Evolutionary conservation across 225 moss, liverwort and hornwort genomes (phyloP), one percentile per base, ranked within the genome.

Genomic region (Pseudisothecium myosuroides): DNA sequence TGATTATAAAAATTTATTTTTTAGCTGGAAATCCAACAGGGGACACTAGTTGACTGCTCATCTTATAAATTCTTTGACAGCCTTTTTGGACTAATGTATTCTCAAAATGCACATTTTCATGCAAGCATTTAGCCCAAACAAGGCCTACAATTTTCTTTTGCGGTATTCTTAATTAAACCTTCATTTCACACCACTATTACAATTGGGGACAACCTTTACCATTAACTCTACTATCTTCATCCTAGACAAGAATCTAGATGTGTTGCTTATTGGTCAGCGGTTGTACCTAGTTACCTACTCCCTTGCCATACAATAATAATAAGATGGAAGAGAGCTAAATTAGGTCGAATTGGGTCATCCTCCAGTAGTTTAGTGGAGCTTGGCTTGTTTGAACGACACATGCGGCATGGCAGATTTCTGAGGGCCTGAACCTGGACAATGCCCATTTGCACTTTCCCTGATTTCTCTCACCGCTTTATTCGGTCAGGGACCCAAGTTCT

Each of bases 121-220:
- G n/a, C n/a, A n/a, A n/a, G n/a, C n/a, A n/a, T n/a, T n/a, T n/a
- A n/a, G n/a, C n/a, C n/a, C n/a, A n/a, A n/a, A n/a, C n/a, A n/a
- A n/a, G n/a, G n/a, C n/a, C n/a, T n/a, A n/a, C n/a, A n/a, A n/a
- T 1, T 27, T 41, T 71, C 9, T 15, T 72, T 27, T 9, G 3
- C 43, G 9, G 15, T 39, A 72, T 43, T 71, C 14, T 16, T 16
- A 27, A 1, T 72, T 43, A 43, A 43, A 39, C 10, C 72, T 28
- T 45, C 28, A 1, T 39, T 2, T 21, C 1, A 37, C 3, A 22
- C 68, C n/a, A 19, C 7, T 6, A 6, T 21, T 21, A n/a, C 11
- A 37, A 19, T 1, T 21, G 0, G 1, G 2, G 14, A 15, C 1
- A 1, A 71, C 5, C 14, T 43, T 27, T 1, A 14, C 3, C 0